Evolutionary conservation across 2,329 filamentous ascomycete genomes (phyloP), one percentile per base, ranked within the genome.

Genomic region (Aquanectria penicillioides): DNA sequence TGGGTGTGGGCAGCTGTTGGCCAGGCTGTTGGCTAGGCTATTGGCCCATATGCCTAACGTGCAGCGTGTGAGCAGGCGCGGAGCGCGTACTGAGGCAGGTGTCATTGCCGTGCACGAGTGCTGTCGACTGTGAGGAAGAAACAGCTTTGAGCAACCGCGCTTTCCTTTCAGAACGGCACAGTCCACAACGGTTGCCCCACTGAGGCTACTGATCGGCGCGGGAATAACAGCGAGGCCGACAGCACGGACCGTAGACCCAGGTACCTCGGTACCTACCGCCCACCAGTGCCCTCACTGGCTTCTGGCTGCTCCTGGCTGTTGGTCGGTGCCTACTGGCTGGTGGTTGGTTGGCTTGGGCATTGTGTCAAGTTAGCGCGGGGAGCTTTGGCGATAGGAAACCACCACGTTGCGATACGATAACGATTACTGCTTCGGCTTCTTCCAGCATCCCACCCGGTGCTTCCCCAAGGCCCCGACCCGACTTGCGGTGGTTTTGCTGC

Each of bases 371-470:
- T 69, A 70, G 64, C 66, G 67, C 66, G 68, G 68, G 68, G 63
- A 68, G 54, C 57, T 61, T 47, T 54, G 60, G 54, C 40, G 59
- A 47, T 34, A 44, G 58, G 52, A 58, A 68, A 62, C 46, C 65
- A 69, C 63, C 67, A 69, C 67, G 67, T 69, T 70, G 62, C 67
- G 66, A 60, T 44, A 56, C 56, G 44, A 34, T 34, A 59, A 55
- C 43, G 41, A 64, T 56, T 23, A n/a, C n/a, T 17, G n/a, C 3
- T 5, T 9, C 18, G 15, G 23, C 15, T 12, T 57, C 33, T 22
- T 23, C 44, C 23, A 31, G 25, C 37, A 59, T 52, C 22, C 23
- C 40, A 43, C 26, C 15, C 46, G 29, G 47, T 57, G 26, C 40
- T 29, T 15, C 50, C 26, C n/a, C n/a, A n/a, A 48, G 28, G 31